Evolutionary conservation across 176 grass and related monocot species (phyloP).

Genomic region (Musa acuminata): DNA sequence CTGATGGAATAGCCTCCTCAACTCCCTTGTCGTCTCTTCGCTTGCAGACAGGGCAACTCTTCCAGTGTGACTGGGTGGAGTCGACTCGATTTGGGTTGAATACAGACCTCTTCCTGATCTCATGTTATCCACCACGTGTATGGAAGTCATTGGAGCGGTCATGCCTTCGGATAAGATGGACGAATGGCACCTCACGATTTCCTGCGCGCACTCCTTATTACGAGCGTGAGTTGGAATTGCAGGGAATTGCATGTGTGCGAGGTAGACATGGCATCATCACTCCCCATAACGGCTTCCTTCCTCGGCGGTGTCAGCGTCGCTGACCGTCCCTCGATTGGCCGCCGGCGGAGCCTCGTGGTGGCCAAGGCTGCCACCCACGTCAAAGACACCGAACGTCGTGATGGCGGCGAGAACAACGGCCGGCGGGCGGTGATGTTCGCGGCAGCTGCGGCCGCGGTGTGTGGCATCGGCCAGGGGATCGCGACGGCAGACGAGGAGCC

Average conservation of each 20-base stretch:
- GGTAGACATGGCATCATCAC: constrained; percentile 6
- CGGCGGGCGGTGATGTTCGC: constrained; percentile 7
- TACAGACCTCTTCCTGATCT: not conserved
- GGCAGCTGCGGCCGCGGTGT: not conserved
- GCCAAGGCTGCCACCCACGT: constrained; percentile 3
- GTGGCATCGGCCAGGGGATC: not conserved
- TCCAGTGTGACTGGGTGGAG: no score
- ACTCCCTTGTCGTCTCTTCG: no score
- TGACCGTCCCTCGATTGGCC: not conserved
- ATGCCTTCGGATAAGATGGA: not conserved
- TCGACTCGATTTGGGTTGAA: not conserved
- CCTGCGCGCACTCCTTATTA: not conserved
- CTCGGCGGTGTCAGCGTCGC: constrained; percentile 6
- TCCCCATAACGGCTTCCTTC: constrained; percentile 13
- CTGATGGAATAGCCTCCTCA: no score
- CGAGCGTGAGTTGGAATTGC: no score
- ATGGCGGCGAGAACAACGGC: not conserved
- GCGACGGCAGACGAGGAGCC: constrained; percentile 6
- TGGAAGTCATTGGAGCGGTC: not conserved
- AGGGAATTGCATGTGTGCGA: no score
- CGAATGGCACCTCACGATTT: not conserved
- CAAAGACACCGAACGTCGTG: not conserved
- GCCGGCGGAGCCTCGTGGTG: constrained; percentile 6
- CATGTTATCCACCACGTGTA: not conserved
- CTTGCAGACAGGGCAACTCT: no score